Percentiles rank a stretch among this genome's conserved stretches.
Conservation (phyloP, 139 green algal genomes). For the Ulvella scutata region DNA sequence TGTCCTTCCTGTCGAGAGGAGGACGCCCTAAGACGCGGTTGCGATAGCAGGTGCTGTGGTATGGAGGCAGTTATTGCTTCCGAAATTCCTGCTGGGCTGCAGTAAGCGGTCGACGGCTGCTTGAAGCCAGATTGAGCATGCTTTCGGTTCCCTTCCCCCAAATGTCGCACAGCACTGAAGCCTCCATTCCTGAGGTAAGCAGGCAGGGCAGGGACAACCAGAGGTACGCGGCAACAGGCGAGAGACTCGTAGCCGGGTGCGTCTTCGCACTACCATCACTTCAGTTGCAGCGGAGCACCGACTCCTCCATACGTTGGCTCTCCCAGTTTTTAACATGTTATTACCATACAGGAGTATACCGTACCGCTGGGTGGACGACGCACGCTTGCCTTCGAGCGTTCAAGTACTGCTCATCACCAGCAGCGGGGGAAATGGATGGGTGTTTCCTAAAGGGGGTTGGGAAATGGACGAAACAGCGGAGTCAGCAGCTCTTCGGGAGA, state of each 20-base stretch:
- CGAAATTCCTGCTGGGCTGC: too few species aligned
- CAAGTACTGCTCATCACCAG: conserved; percentile 18
- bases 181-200: not conserved
- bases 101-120: too few species aligned
- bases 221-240: not conserved
- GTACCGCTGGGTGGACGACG: conserved; percentile 5
- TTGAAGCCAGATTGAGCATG: too few species aligned
- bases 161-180: not conserved
- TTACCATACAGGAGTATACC: conserved; percentile 8
- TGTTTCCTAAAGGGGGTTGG: conserved; percentile 27
- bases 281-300: not conserved
- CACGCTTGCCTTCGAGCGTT: not conserved
- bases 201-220: conserved; percentile 5
- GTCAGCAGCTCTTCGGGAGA: conserved; percentile 18
- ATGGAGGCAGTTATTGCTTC: too few species aligned
- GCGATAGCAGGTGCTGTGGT: too few species aligned
- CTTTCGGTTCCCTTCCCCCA: not conserved
- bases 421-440: conserved; percentile 6
- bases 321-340: not conserved
- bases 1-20: too few species aligned
- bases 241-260: conserved; percentile 5
- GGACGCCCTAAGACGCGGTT: too few species aligned
- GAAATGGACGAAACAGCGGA: conserved; percentile 24
- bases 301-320: not conserved
- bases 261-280: not conserved